Base-by-base conservation (phyloP, 2,329 filamentous ascomycete species). In the Epichloe gansuensis region DNA sequence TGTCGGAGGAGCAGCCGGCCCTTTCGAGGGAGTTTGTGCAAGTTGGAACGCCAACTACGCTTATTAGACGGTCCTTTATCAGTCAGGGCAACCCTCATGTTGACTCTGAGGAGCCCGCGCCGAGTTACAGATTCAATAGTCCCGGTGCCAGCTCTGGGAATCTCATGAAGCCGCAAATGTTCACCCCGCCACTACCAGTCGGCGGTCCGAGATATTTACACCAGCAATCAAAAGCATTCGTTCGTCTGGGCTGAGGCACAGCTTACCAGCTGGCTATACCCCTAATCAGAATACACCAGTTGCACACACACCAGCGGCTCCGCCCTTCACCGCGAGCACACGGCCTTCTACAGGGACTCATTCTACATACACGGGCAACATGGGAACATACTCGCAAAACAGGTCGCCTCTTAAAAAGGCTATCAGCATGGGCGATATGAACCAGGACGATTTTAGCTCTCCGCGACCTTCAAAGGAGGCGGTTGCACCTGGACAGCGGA, bases 391-490 rank as follows among this genome's bases (percentile, higher is more conserved):
- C 66, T 85, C 78, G 5, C 88, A 95, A 65, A 82, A 83, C 5
- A 86, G 84, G 42, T 95, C 88, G 11, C 91, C 91, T 0, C 68
- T 97, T 12, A 85, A 89, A 61, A 95, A 95, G 65, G 77, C 86
- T 2, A 73, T 73, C 13, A 81, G 81, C 74, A 60, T 88, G 72
- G 68, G 80, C 68, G 67, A 86, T 53, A 72, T 81, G 44, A 72
- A 74, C 59, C 63, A 59, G 13, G 68, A 62, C 9, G 67, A 69
- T 25, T 62, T 65, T 7, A 57, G 63, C 7, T 77, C 77, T 39
- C 80, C 80, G 2, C 72, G 76, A 44, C 83, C 82, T 59, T 81
- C 78, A 4, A 72, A 76, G 42, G 80, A 83, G 61, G 80, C 83
- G 76, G 81, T 80, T 2, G 75, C 75, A 4, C 65, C 75, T 17